Evolutionary conservation across 208 protist species (phyloP).

Genomic region (Borovskyia barvae): DNA sequence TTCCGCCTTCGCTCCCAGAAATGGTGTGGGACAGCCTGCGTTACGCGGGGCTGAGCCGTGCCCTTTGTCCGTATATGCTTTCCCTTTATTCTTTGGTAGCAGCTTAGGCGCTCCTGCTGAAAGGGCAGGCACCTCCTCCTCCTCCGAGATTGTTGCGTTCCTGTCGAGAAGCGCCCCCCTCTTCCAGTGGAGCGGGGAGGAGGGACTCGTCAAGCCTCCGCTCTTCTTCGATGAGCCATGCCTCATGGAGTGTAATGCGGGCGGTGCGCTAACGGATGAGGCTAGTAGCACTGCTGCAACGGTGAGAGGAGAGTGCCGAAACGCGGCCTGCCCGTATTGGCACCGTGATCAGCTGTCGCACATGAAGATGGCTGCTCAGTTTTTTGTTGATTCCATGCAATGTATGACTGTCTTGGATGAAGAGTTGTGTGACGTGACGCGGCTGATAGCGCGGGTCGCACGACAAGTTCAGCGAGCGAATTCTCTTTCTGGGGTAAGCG

Average conservation of each 20-base stretch:
- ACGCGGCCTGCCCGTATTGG: constrained; percentile 56
- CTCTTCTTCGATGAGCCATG: constrained; percentile 71
- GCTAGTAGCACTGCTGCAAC: neutral
- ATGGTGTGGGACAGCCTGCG: too few relatives aligned
- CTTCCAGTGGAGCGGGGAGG: constrained; percentile 29
- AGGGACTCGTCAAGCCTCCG: constrained; percentile 16
- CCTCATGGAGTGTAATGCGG: constrained; percentile 35
- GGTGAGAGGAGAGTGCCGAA: constrained; percentile 25
- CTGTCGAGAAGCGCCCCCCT: constrained; percentile 46
- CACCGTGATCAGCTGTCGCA: constrained; percentile 62
- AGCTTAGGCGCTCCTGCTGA: neutral
- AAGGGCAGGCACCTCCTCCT: neutral
- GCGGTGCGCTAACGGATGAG: neutral
- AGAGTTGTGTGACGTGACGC: constrained; percentile 25
- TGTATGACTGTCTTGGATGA: constrained; percentile 9
- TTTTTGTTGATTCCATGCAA: constrained; percentile 4
- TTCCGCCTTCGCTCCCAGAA: too few relatives aligned
- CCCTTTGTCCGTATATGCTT: constrained; percentile 13
- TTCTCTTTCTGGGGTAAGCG: constrained; percentile 24
- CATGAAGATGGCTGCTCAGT: constrained; percentile 21
- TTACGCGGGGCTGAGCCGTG: neutral
- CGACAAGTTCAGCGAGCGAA: constrained; percentile 6
- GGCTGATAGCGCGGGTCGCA: constrained; percentile 2
- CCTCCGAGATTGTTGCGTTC: constrained; percentile 22
- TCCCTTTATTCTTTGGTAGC: constrained; percentile 2